These are phyloP conservation scores for Agrocybe chaxingu DNA, from an alignment of 768 basidiomycete genomes.

Conservation along the genomic window DNA sequence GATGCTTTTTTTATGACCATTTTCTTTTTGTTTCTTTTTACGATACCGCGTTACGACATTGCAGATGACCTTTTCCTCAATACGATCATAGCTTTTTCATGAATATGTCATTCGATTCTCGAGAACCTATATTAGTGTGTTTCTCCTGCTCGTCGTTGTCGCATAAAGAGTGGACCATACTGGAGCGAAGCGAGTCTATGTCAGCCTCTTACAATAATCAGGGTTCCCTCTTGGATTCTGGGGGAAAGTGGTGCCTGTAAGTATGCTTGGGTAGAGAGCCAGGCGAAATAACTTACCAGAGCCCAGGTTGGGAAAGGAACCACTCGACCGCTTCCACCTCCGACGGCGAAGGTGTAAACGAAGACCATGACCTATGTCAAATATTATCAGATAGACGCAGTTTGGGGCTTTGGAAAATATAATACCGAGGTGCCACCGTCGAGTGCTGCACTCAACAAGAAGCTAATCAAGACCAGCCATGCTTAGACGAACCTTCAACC, in stretches of 20 bases:
- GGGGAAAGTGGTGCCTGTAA: neutral
- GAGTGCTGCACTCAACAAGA: conserved; percentile 44
- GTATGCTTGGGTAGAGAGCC: neutral
- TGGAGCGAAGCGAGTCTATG: neutral
- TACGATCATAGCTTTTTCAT: too few species aligned
- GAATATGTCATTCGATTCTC: too few species aligned
- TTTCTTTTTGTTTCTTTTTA: too few species aligned
- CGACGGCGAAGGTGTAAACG: conserved; percentile 36
- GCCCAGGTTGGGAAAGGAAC: conserved; percentile 32
- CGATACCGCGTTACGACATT: too few species aligned
- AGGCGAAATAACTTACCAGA: conserved; percentile 20
- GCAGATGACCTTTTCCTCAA: too few species aligned
- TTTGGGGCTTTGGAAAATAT: neutral
- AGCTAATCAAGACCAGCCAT: conserved; percentile 14
- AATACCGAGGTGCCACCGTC: conserved; percentile 46
- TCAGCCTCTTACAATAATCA: conserved; percentile 29
- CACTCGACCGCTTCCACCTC: conserved; percentile 35
- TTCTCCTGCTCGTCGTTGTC: neutral
- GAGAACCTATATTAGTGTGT: too few species aligned
- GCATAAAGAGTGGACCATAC: neutral
- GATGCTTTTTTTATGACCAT: too few species aligned
- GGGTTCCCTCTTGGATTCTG: conserved; percentile 28
- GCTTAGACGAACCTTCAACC: neutral
- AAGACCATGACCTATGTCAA: conserved; percentile 36
- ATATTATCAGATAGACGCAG: neutral